These are phyloP conservation scores for Gloeostereum incarnatum DNA, from an alignment of 768 basidiomycete species.

Conservation along the genomic window DNA sequence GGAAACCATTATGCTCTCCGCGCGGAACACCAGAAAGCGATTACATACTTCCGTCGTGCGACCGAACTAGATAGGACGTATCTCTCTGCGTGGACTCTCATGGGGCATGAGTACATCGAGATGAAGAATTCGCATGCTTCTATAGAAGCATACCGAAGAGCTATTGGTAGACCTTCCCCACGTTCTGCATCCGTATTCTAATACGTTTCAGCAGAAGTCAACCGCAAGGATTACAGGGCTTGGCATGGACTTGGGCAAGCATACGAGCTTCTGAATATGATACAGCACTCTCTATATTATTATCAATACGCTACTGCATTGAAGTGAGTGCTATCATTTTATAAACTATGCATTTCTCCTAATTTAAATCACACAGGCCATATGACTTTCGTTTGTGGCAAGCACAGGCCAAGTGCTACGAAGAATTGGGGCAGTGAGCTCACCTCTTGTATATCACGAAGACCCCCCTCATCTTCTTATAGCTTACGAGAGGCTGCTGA, in stretches of 20 bases:
- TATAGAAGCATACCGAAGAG: conserved; percentile 94
- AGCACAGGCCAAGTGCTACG: conserved; percentile 89
- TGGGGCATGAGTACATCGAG: conserved; percentile 99
- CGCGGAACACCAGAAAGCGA: conserved; percentile 91
- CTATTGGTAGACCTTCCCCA: conserved; percentile 61
- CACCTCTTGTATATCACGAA: background rate
- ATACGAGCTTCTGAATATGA: conserved; percentile 95
- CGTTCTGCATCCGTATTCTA: background rate
- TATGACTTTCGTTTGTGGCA: conserved; percentile 97
- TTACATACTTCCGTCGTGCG: conserved; percentile 90
- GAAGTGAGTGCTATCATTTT: conserved; percentile 42
- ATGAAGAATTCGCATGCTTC: conserved; percentile 99
- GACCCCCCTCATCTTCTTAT: conserved; percentile 4
- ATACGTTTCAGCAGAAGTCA: conserved; percentile 58
- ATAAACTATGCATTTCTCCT: conserved; percentile 1
- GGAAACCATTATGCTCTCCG: conserved; percentile 97
- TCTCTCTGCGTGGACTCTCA: conserved; percentile 95
- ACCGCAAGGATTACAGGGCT: conserved; percentile 92
- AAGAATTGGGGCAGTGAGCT: conserved; percentile 76
- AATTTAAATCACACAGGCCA: conserved; percentile 42
- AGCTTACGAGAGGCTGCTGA: conserved; percentile 87
- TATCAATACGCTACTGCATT: conserved; percentile 94
- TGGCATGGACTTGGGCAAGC: conserved; percentile 99
- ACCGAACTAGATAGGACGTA: conserved; percentile 94
- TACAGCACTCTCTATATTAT: conserved; percentile 91